These are phyloP conservation scores for Phytophthora pini DNA, from an alignment of 352 stramenopile species.

Conservation along the genomic window DNA sequence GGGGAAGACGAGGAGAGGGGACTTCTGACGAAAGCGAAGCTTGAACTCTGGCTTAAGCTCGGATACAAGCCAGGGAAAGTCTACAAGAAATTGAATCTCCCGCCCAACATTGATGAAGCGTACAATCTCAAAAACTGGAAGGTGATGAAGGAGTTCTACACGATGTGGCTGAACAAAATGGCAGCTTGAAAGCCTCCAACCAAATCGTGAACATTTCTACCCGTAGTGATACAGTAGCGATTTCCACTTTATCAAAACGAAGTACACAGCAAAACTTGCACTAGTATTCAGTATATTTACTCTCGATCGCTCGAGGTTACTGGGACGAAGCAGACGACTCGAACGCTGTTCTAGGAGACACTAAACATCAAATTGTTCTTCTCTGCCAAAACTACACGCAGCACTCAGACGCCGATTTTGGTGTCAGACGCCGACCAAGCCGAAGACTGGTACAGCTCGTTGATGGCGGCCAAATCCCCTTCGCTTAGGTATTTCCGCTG, in stretches of 20 bases:
- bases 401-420: conserved; percentile 35
- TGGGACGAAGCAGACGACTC: conserved; percentile 21
- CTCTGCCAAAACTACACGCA: conserved; percentile 19
- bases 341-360: conserved; percentile 32
- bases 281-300: conserved; percentile 35
- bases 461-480: conserved; percentile 57
- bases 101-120: background rate
- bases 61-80: background rate
- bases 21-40: background rate
- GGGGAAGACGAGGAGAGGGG: background rate
- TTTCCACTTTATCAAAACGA: background rate
- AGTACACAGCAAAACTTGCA: conserved; percentile 7
- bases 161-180: conserved; percentile 7
- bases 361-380: conserved; percentile 32
- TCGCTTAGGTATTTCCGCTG: conserved; percentile 65
- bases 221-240: background rate
- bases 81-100: background rate
- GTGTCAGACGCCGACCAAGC: conserved; percentile 35
- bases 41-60: background rate
- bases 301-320: conserved; percentile 24
- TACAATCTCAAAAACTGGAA: conserved; percentile 1
- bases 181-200: background rate
- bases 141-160: background rate
- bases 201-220: background rate
- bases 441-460: conserved; percentile 41